These are phyloP conservation scores for Neonectria ditissima DNA, from an alignment of 2,329 filamentous ascomycete species.

Conservation along the genomic window DNA sequence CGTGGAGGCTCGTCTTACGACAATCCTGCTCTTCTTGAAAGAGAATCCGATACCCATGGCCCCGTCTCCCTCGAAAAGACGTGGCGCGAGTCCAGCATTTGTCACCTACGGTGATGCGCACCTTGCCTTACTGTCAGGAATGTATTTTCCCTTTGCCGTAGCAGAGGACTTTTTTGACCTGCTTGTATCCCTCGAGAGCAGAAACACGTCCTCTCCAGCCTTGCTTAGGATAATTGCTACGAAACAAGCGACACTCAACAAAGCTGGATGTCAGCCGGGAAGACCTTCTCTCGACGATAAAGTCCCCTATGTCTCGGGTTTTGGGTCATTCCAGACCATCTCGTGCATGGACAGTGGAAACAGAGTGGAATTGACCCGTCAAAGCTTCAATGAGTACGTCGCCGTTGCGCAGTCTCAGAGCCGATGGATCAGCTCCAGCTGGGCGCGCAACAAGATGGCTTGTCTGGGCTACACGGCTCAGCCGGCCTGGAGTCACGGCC, in stretches of 20 bases:
- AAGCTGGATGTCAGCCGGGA: slow-evolving; percentile 18
- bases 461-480: slow-evolving; percentile 26
- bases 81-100: slow-evolving; percentile 14
- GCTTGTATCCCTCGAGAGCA: slow-evolving; percentile 12
- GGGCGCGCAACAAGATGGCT: slow-evolving; percentile 27
- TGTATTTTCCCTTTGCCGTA: slow-evolving; percentile 28
- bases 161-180: slow-evolving; percentile 23
- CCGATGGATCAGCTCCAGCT: slow-evolving; percentile 26
- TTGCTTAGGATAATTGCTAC: not conserved
- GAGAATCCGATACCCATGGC: slow-evolving; percentile 2
- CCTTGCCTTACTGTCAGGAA: slow-evolving; percentile 15
- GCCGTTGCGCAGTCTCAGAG: slow-evolving; percentile 23
- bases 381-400: slow-evolving; percentile 30
- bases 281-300: slow-evolving; percentile 11
- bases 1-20: slow-evolving; percentile 8
- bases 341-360: slow-evolving; percentile 28
- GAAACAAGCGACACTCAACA: slow-evolving; percentile 10
- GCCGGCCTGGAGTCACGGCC: slow-evolving; percentile 27
- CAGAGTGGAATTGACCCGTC: slow-evolving; percentile 17
- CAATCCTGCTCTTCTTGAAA: slow-evolving; percentile 1
- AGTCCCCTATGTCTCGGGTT: slow-evolving; percentile 3
- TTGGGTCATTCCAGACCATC: slow-evolving; percentile 24
- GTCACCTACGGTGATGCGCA: slow-evolving; percentile 31
- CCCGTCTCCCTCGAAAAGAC: not conserved
- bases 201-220: slow-evolving; percentile 23